phyloP scores from a whole-genome alignment of 2,329 filamentous ascomycete genomes.

The Calonectria pteridis region DNA sequence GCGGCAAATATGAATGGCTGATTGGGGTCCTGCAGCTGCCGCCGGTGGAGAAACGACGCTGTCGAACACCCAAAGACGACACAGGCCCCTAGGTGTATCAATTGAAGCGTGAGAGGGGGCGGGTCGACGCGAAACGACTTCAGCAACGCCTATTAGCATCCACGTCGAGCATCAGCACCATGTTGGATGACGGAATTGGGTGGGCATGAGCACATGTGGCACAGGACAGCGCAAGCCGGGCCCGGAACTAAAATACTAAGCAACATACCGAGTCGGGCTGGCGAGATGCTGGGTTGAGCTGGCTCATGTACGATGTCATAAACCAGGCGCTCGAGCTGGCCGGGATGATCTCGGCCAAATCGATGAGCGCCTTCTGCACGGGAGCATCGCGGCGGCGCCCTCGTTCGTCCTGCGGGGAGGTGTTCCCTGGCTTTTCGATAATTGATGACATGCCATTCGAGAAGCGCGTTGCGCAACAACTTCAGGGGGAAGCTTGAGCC shows the following conservation, averaged over 20 bases:
- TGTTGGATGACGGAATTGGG: neutral
- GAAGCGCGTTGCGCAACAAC: neutral
- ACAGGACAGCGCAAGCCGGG: neutral
- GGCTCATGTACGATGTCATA: conserved; percentile 38
- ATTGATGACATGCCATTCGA: conserved; percentile 36
- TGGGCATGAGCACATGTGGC: neutral
- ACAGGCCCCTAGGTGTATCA: conserved; percentile 38
- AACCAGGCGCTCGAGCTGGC: conserved; percentile 39
- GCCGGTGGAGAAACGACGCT: conserved; percentile 40
- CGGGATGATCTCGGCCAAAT: conserved; percentile 38
- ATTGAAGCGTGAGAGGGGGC: conserved; percentile 32
- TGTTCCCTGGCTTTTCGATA: conserved; percentile 17
- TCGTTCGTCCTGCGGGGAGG: conserved; percentile 17
- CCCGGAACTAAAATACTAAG: conserved; percentile 4
- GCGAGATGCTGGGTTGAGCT: conserved; percentile 26
- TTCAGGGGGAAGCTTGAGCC: conserved; percentile 9
- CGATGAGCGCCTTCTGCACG: conserved; percentile 23
- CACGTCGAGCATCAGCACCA: conserved; percentile 32
- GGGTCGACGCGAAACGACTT: conserved; percentile 25
- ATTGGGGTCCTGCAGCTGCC: conserved; percentile 32
- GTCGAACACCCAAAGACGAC: conserved; percentile 42
- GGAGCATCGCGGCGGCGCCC: conserved; percentile 28
- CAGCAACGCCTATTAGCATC: conserved; percentile 32
- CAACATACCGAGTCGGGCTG: conserved; percentile 34
- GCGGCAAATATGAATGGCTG: conserved; percentile 35